Evolutionary conservation across 2,329 filamentous ascomycete species (phyloP).

Genomic region (Stachybotrys chlorohalonatus): DNA sequence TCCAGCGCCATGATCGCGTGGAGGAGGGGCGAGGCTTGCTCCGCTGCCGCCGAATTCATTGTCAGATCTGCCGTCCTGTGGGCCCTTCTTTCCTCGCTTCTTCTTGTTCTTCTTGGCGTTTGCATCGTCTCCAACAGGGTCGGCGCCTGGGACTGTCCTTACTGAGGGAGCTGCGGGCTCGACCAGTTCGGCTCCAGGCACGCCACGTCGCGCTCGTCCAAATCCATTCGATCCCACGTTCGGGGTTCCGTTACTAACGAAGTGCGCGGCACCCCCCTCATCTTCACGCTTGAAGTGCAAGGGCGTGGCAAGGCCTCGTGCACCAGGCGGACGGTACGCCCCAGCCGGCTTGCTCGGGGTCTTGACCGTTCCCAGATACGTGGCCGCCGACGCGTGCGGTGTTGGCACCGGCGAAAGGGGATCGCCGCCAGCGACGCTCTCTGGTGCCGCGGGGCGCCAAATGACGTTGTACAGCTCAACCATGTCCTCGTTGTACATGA

Average conservation of each 20-base stretch:
- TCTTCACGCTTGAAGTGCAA: constrained; percentile 97
- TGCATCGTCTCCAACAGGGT: constrained; percentile 61
- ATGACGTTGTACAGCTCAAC: constrained; percentile 83
- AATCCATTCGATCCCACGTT: constrained; percentile 73
- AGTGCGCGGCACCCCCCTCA: constrained; percentile 83
- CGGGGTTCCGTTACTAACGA: constrained; percentile 67
- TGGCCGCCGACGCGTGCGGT: constrained; percentile 73
- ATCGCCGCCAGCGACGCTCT: constrained; percentile 53
- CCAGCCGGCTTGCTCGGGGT: constrained; percentile 95
- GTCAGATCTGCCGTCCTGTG: constrained; percentile 58
- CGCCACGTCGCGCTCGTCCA: constrained; percentile 61
- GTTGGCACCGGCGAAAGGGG: constrained; percentile 65
- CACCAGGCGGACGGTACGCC: constrained; percentile 90
- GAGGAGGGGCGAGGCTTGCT: constrained; percentile 37
- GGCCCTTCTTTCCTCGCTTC: constrained; percentile 87
- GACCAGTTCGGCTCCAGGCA: constrained; percentile 77
- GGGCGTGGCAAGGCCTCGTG: constrained; percentile 79
- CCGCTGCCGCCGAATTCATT: constrained; percentile 32
- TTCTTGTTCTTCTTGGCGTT: constrained; percentile 95
- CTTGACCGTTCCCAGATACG: constrained; percentile 79
- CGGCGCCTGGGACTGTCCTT: constrained; percentile 56
- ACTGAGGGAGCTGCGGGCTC: constrained; percentile 59
- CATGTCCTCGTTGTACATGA: constrained; percentile 97
- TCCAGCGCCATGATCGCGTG: constrained; percentile 27
- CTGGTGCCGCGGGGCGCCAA: constrained; percentile 70